Evolutionary conservation across 352 stramenopile species (phyloP), one percentile per base, ranked within the genome.

Genomic region (Phytopythium montanum): DNA sequence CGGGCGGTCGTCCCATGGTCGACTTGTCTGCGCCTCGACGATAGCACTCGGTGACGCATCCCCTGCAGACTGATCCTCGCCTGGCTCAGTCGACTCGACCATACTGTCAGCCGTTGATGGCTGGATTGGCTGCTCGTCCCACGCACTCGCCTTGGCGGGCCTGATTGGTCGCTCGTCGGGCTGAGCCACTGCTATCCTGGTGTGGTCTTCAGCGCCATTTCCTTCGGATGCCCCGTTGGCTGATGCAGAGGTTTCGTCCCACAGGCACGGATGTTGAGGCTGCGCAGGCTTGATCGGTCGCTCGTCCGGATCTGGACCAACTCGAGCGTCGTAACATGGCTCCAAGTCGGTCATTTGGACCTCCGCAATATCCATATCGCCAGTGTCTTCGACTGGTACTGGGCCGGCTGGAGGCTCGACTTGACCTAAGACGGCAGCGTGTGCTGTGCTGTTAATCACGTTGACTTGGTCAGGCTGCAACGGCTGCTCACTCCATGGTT

Each of bases 211-310:
- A 33, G 33, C 33, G 33, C 8, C 33, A 38, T 38, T 25, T 28
- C n/a, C 41, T 48, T 48, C n/a, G 7, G 33, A 16, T 38, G 33
- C 33, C 10, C 14, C 0, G 33, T 38, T 12, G 33, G 5, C 33
- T 38, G 33, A 14, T 38, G 33, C 38, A 13, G 48, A 18, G 14
- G 14, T 33, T 41, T 41, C 48, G 26, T 59, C 54, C 54, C 54
- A 59, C 3, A 28, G 31, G 39, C 21, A 41, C 3, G 28, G 25
- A 2, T 39, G 25, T 10, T 60, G 19, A n/a, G n/a, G n/a, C n/a
- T 39, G 28, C 26, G 45, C 54, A 19, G 57, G 49, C 29, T 51
- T 56, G 50, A 70, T 62, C 2, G 55, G 62, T n/a, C 51, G 59
- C 21, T 73, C 62, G 42, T 65, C 59, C n/a, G 45, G 45, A 18